Conservation (phyloP, 305 asterid genomes). For the Fraxinus baroniana region DNA sequence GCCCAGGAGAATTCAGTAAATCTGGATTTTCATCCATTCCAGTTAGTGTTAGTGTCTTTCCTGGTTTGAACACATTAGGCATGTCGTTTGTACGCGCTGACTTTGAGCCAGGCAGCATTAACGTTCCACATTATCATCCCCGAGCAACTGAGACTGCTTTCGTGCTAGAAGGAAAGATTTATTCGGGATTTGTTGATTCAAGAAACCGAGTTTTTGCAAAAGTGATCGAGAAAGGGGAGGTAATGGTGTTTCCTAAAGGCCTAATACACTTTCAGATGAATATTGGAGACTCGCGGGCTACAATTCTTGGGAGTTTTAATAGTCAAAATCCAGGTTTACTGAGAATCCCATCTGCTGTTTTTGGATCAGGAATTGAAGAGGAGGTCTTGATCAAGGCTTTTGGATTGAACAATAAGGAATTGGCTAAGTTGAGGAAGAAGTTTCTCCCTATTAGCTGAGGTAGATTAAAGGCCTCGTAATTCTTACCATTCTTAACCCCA, state of each 20-base stretch:
- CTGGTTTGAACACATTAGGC: slow-evolving; percentile 73
- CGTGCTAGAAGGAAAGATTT: slow-evolving; percentile 67
- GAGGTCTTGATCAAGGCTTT: slow-evolving; percentile 70
- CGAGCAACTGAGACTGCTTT: slow-evolving; percentile 72
- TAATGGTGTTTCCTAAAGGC: slow-evolving; percentile 81
- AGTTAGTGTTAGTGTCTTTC: slow-evolving; percentile 54
- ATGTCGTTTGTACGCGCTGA: slow-evolving; percentile 76
- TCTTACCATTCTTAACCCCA: neutral
- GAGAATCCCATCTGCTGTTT: slow-evolving; percentile 60
- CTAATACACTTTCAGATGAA: slow-evolving; percentile 80
- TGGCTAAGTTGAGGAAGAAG: slow-evolving; percentile 56
- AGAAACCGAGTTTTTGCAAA: slow-evolving; percentile 33
- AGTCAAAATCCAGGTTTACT: slow-evolving; percentile 80
- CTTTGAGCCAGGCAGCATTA: slow-evolving; percentile 58
- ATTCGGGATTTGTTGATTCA: slow-evolving; percentile 71
- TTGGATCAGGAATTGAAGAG: slow-evolving; percentile 57
- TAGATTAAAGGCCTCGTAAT: neutral
- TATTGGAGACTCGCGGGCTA: slow-evolving; percentile 49
- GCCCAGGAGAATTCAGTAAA: slow-evolving; percentile 34
- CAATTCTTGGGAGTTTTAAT: slow-evolving; percentile 65
- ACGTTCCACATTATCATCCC: slow-evolving; percentile 78
- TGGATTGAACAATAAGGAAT: slow-evolving; percentile 60
- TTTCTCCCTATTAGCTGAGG: slow-evolving; percentile 6
- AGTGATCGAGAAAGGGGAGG: slow-evolving; percentile 79
- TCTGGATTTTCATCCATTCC: slow-evolving; percentile 67